These are phyloP conservation scores for Hirsutella thompsonii DNA, from an alignment of 2,329 filamentous ascomycete species.

Conservation along the genomic window DNA sequence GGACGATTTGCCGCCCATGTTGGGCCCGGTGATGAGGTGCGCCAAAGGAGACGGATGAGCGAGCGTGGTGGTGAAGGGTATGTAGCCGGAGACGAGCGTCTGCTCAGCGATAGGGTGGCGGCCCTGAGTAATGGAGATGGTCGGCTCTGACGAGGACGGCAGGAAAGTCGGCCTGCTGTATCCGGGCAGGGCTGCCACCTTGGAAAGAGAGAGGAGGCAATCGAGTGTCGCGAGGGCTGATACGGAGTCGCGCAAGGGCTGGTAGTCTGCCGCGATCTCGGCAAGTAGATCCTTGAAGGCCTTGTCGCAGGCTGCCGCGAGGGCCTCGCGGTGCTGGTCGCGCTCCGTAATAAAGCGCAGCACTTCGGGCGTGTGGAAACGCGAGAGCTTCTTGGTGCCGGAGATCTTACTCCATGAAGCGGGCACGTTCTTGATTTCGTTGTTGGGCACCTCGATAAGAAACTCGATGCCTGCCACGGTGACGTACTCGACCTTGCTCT, in stretches of 20 bases:
- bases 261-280: conserved; percentile 72
- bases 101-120: conserved; percentile 96
- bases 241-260: conserved; percentile 77
- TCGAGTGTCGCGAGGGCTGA: conserved; percentile 78
- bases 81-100: conserved; percentile 71
- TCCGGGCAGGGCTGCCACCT: conserved; percentile 72
- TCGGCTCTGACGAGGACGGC: conserved; percentile 47
- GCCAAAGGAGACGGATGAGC: conserved; percentile 54
- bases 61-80: conserved; percentile 75
- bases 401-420: conserved; percentile 93
- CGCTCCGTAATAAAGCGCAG: conserved; percentile 71
- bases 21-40: conserved; percentile 86
- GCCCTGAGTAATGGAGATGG: conserved; percentile 50
- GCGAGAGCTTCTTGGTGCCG: conserved; percentile 80
- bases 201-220: conserved; percentile 76
- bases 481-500: conserved; percentile 60
- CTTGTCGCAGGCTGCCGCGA: conserved; percentile 80
- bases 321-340: conserved; percentile 87
- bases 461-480: conserved; percentile 89
- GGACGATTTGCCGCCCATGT: conserved; percentile 98
- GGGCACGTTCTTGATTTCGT: conserved; percentile 72
- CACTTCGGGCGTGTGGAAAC: conserved; percentile 91
- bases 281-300: conserved; percentile 64
- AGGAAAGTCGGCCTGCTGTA: conserved; percentile 68
- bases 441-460: conserved; percentile 80